Base-by-base conservation (phyloP, 805 yeast genomes). In the Starmerella etchellsii region DNA sequence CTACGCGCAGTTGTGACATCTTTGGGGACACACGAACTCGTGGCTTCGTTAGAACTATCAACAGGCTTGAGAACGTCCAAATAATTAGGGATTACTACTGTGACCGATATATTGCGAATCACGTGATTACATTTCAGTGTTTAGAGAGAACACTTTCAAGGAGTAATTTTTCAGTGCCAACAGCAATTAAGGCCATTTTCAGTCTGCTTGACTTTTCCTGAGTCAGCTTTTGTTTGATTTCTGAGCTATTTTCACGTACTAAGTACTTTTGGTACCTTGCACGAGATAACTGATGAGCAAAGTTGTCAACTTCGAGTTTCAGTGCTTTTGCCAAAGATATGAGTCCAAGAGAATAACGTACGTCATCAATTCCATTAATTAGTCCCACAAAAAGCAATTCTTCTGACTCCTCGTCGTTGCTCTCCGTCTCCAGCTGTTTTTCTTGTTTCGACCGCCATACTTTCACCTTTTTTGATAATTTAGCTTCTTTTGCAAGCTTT, bases 91-190 rank as follows among this genome's bases (percentile, higher is more conserved):
- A n/a, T n/a, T n/a, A n/a, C n/a, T n/a, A n/a, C n/a, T n/a, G n/a
- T n/a, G n/a, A n/a, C n/a, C n/a, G n/a, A n/a, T n/a, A n/a, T n/a
- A n/a, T n/a, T n/a, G n/a, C n/a, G n/a, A n/a, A n/a, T n/a, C n/a
- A n/a, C n/a, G n/a, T n/a, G n/a, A n/a, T n/a, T n/a, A n/a, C n/a
- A n/a, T n/a, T n/a, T n/a, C n/a, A n/a, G n/a, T n/a, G n/a, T n/a
- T n/a, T n/a, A n/a, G n/a, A n/a, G 6, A 29, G 21, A 29, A 31
- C 40, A 13, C 52, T 21, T 36, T 57, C 61, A 2, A 57, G 41
- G 11, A 52, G 47, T 15, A 50, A 48, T 37, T 59, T 58, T 31
- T 58, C 63, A 1, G 63, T 56, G 3, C 61, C 63, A 16, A 54
- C 36, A 5, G 54, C 49, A 13, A 42, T 47, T 15, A 50, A 27